phyloP scores from a whole-genome alignment of 75 land plant genomes.

The Isoetes taiwanensis region DNA sequence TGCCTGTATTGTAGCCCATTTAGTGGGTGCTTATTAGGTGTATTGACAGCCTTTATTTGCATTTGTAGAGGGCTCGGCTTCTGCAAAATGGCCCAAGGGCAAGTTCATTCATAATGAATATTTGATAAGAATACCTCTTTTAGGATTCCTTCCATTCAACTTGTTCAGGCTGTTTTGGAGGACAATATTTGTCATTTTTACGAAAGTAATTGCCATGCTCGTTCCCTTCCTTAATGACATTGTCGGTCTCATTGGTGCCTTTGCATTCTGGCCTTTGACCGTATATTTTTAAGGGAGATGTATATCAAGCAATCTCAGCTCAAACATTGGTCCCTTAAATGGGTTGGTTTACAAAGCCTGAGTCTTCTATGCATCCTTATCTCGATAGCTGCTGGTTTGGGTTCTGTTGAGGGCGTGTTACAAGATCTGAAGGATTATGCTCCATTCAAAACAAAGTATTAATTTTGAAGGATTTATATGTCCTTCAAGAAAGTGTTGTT shows the following conservation, averaged over 20 bases:
- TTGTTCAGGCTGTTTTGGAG: slow-evolving; percentile 12
- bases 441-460: slow-evolving; percentile 20
- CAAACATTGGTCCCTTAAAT: not conserved
- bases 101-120: slow-evolving; percentile 24
- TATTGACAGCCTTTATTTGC: slow-evolving; percentile 56
- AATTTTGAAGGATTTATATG: too few species aligned
- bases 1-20: slow-evolving; percentile 60
- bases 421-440: slow-evolving; percentile 11
- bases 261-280: slow-evolving; percentile 21
- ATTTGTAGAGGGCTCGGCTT: slow-evolving; percentile 29
- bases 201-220: slow-evolving; percentile 18
- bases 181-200: slow-evolving; percentile 11
- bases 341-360: slow-evolving; percentile 9
- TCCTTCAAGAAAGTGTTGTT: too few species aligned
- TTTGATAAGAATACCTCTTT: slow-evolving; percentile 17
- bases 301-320: slow-evolving; percentile 7
- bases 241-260: slow-evolving; percentile 19
- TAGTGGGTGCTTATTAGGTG: slow-evolving; percentile 91
- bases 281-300: slow-evolving; percentile 21
- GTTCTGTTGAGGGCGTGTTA: slow-evolving; percentile 13
- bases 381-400: slow-evolving; percentile 11
- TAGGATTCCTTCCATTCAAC: not conserved
- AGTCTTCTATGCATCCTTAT: slow-evolving; percentile 12
- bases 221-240: slow-evolving; percentile 23
- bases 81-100: slow-evolving; percentile 13